Evolutionary conservation across 2,329 filamentous ascomycete species (phyloP), one percentile per base, ranked within the genome.

Genomic region (Thermoascus crustaceus): DNA sequence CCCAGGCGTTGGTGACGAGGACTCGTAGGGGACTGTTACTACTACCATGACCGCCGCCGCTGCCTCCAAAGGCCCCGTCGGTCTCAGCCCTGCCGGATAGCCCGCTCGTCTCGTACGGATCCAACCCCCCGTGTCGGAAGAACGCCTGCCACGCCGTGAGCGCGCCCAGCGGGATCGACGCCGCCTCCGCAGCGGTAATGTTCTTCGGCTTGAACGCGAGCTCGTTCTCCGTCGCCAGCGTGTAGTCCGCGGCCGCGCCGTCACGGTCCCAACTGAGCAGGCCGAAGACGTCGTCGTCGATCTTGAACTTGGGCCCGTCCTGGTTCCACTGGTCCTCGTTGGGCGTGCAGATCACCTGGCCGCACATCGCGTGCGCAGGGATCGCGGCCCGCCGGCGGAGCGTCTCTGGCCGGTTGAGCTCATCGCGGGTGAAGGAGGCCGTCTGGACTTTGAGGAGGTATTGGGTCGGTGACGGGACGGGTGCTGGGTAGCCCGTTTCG

Each of bases 71-170:
- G n/a, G n/a, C n/a, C n/a, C n/a, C n/a, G n/a, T n/a, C n/a, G n/a
- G n/a, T n/a, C n/a, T n/a, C n/a, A n/a, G n/a, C n/a, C n/a, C n/a
- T n/a, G 33, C 36, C 42, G 30, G 10, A 38, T 31, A 31, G n/a
- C 7, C 43, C 35, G 19, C 38, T 39, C 7, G 25, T 32, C 22
- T 43, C 34, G 25, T 35, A 46, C n/a, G 49, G 47, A 34, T 60
- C 50, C 27, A 65, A 43, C 2, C 46, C 48, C 4, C 53, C 58
- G 39, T 63, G 53, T 9, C 40, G 46, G 40, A 64, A 65, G 18
- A 66, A 46, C 3, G 58, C 60, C 45, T 66, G 60, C 58, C 61
- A 67, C 7, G 59, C 64, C 19, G 59, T 64, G 34, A 67, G 49
- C 5, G 51, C 56, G 2, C 58, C 54, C 4, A 63, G 42, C 0